Conservation (phyloP, 2,329 filamentous ascomycete species). For the Leptosphaerulina australis region DNA sequence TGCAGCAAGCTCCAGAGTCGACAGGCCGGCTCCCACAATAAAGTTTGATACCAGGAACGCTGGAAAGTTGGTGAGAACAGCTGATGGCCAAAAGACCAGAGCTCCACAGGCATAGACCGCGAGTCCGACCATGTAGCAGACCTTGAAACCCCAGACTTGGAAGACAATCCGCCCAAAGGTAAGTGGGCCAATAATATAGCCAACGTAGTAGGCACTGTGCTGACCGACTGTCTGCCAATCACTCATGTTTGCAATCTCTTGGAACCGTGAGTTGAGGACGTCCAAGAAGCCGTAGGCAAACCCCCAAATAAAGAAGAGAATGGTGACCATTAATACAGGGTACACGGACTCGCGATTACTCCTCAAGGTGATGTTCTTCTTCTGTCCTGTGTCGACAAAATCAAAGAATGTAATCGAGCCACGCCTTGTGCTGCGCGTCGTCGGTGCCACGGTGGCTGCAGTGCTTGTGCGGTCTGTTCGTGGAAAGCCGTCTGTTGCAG, state of each 20-base stretch:
- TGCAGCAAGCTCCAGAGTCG: conserved; percentile 64
- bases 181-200: conserved; percentile 72
- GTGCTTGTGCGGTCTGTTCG: conserved; percentile 48
- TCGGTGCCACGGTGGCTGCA: conserved; percentile 31
- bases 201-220: conserved; percentile 73
- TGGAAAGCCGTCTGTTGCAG: conserved; percentile 50
- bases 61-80: conserved; percentile 65
- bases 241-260: conserved; percentile 66
- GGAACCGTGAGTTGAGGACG: conserved; percentile 75
- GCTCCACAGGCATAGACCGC: conserved; percentile 67
- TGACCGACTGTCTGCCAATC: conserved; percentile 68
- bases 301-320: conserved; percentile 88
- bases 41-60: conserved; percentile 68
- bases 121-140: conserved; percentile 65
- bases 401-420: conserved; percentile 68
- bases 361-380: conserved; percentile 73
- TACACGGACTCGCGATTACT: conserved; percentile 69
- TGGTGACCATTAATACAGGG: conserved; percentile 75
- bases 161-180: conserved; percentile 67
- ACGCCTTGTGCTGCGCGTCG: conserved; percentile 30
- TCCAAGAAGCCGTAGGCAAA: conserved; percentile 88
- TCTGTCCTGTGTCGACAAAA: conserved; percentile 71
- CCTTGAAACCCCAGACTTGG: conserved; percentile 66
- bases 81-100: conserved; percentile 68
- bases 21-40: conserved; percentile 65